These are phyloP conservation scores for Puccinia coronata DNA, from an alignment of 1,284 basidiomycete species.

Conservation along the genomic window DNA sequence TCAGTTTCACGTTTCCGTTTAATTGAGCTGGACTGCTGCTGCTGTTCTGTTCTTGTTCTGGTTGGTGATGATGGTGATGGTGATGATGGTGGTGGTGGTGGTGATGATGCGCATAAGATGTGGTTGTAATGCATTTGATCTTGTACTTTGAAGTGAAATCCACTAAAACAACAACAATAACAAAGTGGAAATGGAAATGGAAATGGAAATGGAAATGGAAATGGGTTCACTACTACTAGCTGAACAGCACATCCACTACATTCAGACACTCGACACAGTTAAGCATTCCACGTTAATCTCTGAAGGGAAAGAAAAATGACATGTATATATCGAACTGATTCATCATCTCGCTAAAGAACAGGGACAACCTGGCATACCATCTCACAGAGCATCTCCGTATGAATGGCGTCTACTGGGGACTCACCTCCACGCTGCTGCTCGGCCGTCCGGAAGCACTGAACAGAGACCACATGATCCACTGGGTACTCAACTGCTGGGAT, in stretches of 20 bases:
- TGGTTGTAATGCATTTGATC: no score
- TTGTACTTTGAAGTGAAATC: no score
- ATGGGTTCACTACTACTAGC: conserved; percentile 58
- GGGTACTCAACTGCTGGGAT: conserved; percentile 89
- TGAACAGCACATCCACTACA: conserved; percentile 70
- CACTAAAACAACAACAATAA: no score
- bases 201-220: neutral
- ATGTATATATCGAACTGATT: no score
- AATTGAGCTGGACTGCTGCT: no score
- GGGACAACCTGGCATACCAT: conserved; percentile 86
- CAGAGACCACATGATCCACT: conserved; percentile 79
- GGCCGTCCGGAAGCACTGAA: conserved; percentile 73
- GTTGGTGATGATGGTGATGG: no score
- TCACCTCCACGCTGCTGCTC: conserved; percentile 82
- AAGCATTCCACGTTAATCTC: conserved; percentile 46
- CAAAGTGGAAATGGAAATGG: no score
- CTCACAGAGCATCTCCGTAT: conserved; percentile 89
- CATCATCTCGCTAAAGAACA: no score
- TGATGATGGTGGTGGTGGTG: no score
- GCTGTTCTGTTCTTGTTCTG: no score
- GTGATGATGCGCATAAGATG: no score
- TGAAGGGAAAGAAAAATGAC: neutral
- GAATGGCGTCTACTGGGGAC: conserved; percentile 96
- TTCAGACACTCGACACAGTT: conserved; percentile 72
- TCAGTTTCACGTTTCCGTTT: no score